Conservation (phyloP, 2,329 filamentous ascomycete species). For the Ophiobolus disseminans region DNA sequence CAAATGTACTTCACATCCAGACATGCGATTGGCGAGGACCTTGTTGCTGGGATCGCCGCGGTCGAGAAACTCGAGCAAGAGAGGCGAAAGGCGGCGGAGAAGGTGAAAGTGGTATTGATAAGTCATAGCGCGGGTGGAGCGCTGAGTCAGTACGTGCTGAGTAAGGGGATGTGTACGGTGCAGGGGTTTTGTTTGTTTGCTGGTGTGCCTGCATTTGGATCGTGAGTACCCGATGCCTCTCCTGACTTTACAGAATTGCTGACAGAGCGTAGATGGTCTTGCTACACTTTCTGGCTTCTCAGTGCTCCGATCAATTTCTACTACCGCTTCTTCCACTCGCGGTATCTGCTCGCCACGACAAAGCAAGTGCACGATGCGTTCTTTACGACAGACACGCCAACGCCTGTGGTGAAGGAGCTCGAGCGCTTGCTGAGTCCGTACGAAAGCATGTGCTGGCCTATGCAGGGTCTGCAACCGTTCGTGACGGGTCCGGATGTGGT, state of each 20-base stretch:
- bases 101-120: constrained; percentile 53
- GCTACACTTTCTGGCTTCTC: constrained; percentile 35
- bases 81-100: constrained; percentile 17
- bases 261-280: constrained; percentile 27
- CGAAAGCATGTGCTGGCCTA: constrained; percentile 61
- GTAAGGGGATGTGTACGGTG: constrained; percentile 49
- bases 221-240: constrained; percentile 46
- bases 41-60: constrained; percentile 51
- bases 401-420: constrained; percentile 52
- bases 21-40: constrained; percentile 54
- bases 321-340: constrained; percentile 58
- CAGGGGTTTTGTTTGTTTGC: constrained; percentile 57
- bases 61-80: constrained; percentile 44
- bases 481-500: constrained; percentile 53
- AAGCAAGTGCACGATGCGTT: constrained; percentile 59
- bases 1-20: constrained; percentile 57
- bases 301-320: constrained; percentile 33
- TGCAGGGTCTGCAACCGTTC: constrained; percentile 58
- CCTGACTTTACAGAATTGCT: constrained; percentile 2
- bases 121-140: constrained; percentile 63
- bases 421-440: constrained; percentile 56
- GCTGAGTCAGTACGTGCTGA: constrained; percentile 59
- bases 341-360: constrained; percentile 61
- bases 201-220: constrained; percentile 58
- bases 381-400: constrained; percentile 56